Base-by-base conservation (phyloP, 1,284 basidiomycete genomes). In the Wolfiporia cocos region DNA sequence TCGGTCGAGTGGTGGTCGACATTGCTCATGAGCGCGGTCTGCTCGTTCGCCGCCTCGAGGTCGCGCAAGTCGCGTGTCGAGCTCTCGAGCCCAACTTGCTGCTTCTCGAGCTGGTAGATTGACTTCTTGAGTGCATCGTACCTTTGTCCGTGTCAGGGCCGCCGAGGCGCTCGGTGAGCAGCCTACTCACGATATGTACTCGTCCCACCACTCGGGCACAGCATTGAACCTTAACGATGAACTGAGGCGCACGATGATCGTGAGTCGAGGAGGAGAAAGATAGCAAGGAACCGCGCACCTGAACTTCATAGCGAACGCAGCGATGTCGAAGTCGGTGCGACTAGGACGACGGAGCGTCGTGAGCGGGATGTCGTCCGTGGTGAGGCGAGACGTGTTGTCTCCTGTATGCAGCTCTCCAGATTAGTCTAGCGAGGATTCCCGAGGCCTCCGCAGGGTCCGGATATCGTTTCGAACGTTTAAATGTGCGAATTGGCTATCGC, bases 151-250 rank as follows among this genome's bases (percentile, higher is more conserved):
- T 28, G 14, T 9, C 26, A 9, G 7, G 14, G 7, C 26, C 9
- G 14, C 26, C 9, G 7, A 14, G 3, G 24, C 10, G 33, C 18
- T 46, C 38, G 14, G 19, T 28, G 12, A 19, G 31, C n/a, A 22
- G n/a, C 12, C 15, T 1, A 71, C 84, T 51, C 56, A 90, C 78
- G 81, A 77, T 48, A 98, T 86, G 60, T 97, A 97, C 50, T 93
- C 81, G 55, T 92, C 87, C 77, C 86, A 87, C 93, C 94, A 97
- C 49, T 97, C 93, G 1, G 92, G 76, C 31, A 94, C 89, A 18
- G 90, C 86, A 57, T 97, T 96, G 67, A 95, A 93, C 61, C 94
- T 90, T 49, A 96, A 74, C 12, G 91, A 85, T 22, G 79, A 81
- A 51, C 79, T 82, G 32, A 10, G 18, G 12, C 24, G 24, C 39